These are phyloP conservation scores for Thelonectria rubi DNA, from an alignment of 2,329 filamentous ascomycete genomes.

Conservation along the genomic window DNA sequence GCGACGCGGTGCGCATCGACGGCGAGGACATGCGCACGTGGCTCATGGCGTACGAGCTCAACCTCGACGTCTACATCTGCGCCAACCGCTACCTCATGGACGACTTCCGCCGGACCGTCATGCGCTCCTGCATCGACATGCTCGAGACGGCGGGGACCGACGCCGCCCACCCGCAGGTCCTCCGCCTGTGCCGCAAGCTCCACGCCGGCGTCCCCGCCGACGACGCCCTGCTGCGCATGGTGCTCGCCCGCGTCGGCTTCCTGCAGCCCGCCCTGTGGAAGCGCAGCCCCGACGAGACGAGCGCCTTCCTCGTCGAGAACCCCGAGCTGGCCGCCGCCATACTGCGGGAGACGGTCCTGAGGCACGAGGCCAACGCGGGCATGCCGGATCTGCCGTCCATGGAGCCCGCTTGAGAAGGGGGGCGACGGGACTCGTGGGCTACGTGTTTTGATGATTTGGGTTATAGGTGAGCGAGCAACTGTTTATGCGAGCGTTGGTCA, in stretches of 20 bases:
- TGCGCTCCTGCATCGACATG: slow-evolving; percentile 56
- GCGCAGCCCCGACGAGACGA: slow-evolving; percentile 51
- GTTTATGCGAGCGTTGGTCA: background rate
- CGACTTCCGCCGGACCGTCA: slow-evolving; percentile 54
- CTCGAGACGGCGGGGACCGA: slow-evolving; percentile 55
- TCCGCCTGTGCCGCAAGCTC: slow-evolving; percentile 55
- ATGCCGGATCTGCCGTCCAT: slow-evolving; percentile 55
- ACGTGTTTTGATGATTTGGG: background rate
- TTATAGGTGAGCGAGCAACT: background rate
- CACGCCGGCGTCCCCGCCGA: slow-evolving; percentile 54
- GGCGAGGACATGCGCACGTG: slow-evolving; percentile 58
- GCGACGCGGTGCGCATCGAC: slow-evolving; percentile 45
- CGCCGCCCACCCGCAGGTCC: slow-evolving; percentile 54
- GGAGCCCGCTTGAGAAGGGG: slow-evolving; percentile 44
- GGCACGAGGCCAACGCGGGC: slow-evolving; percentile 52
- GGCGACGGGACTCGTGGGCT: background rate
- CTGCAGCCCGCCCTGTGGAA: slow-evolving; percentile 57
- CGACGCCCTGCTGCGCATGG: slow-evolving; percentile 57
- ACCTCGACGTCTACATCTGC: slow-evolving; percentile 60
- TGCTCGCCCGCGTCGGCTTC: slow-evolving; percentile 60
- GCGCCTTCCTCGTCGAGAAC: slow-evolving; percentile 54
- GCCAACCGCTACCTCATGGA: slow-evolving; percentile 59
- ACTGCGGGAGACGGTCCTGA: slow-evolving; percentile 56
- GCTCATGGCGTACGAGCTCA: slow-evolving; percentile 57
- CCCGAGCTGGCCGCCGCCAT: slow-evolving; percentile 58